Percentiles rank a stretch among this genome's conserved stretches.
Evolutionary conservation across 2,329 filamentous ascomycete genomes (phyloP).

Genomic region (Colletotrichum salicis): DNA sequence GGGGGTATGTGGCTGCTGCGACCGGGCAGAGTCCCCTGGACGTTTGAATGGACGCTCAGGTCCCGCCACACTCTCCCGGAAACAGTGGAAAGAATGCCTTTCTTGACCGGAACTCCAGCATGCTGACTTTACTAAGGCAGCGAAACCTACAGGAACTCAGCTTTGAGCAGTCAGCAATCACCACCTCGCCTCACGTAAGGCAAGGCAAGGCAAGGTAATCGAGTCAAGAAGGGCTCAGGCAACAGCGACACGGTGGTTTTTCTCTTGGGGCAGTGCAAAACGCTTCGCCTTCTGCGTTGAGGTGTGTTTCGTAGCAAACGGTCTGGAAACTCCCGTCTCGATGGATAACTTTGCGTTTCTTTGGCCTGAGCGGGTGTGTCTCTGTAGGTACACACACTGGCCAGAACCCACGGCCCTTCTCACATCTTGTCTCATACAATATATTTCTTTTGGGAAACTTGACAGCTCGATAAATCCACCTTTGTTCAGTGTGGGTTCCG

Average conservation of each 20-base stretch:
- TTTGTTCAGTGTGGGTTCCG: not conserved
- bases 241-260: not conserved
- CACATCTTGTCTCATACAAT: not conserved
- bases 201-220: not conserved
- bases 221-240: too few relatives aligned
- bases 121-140: not conserved
- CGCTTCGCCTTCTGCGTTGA: not conserved
- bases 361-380: not conserved
- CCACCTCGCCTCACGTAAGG: not conserved
- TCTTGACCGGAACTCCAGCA: not conserved
- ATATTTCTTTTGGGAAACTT: not conserved
- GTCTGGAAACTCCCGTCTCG: not conserved
- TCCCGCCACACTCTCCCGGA: not conserved
- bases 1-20: not conserved
- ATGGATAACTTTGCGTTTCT: not conserved
- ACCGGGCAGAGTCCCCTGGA: not conserved
- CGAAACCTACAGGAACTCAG: not conserved
- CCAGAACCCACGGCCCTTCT: not conserved
- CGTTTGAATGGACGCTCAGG: slow-evolving; percentile 1
- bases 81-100: too few relatives aligned
- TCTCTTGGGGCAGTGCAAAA: not conserved
- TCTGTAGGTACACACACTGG: not conserved
- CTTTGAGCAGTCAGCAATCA: slow-evolving; percentile 1
- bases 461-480: not conserved
- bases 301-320: not conserved